Conservation (phyloP, 2,329 filamentous ascomycete genomes). For the Cryoendolithus antarcticus region DNA sequence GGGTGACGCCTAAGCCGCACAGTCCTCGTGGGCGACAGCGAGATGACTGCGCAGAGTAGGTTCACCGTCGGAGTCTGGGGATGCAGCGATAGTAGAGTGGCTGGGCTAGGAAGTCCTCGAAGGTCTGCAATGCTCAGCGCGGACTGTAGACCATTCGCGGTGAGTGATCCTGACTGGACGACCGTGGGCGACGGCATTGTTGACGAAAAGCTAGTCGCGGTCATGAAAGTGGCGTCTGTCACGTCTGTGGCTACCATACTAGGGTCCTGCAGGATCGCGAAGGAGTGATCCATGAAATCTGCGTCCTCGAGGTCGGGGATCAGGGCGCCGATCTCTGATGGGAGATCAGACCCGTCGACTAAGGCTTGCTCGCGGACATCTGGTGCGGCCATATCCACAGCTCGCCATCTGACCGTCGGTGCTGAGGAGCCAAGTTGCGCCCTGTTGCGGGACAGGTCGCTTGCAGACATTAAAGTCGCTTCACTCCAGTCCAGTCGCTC, state of each 20-base stretch:
- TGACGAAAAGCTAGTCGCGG: slow-evolving; percentile 19
- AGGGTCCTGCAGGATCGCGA: slow-evolving; percentile 56
- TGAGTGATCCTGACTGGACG: too few relatives aligned
- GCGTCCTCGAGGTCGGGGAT: slow-evolving; percentile 4
- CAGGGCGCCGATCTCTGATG: slow-evolving; percentile 4
- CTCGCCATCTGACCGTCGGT: too few relatives aligned
- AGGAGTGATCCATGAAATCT: slow-evolving; percentile 67
- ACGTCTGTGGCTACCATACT: slow-evolving; percentile 38
- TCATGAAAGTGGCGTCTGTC: slow-evolving; percentile 26
- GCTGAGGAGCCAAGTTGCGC: too few relatives aligned
- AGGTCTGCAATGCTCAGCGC: too few relatives aligned
- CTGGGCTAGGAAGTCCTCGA: too few relatives aligned
- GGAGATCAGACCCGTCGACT: too few relatives aligned
- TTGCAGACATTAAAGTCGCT: slow-evolving; percentile 25
- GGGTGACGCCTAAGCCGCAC: slow-evolving; percentile 50
- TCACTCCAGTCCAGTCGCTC: slow-evolving; percentile 44
- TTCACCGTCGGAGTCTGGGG: slow-evolving; percentile 77
- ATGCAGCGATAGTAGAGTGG: slow-evolving; percentile 39
- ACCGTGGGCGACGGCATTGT: too few relatives aligned
- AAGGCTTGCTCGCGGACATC: too few relatives aligned
- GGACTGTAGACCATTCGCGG: too few relatives aligned
- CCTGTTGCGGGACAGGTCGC: too few relatives aligned
- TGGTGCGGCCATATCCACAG: too few relatives aligned
- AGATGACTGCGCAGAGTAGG: slow-evolving; percentile 67
- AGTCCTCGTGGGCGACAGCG: slow-evolving; percentile 52